A percentile compares a stretch with the other conserved stretches of the same genome.
Conservation (phyloP, 108 stramenopile genomes). For the Skeletonema tropicum region DNA sequence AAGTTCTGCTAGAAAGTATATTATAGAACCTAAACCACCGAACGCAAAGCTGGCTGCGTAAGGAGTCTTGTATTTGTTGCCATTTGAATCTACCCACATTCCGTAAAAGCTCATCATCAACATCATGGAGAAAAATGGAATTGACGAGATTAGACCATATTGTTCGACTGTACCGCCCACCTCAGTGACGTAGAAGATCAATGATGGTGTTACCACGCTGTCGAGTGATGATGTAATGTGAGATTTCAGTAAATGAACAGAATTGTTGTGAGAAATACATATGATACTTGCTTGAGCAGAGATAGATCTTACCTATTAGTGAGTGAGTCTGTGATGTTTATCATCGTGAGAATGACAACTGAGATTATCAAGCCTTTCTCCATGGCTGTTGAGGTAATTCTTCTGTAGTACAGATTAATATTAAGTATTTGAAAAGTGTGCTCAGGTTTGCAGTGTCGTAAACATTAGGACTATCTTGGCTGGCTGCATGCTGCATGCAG, state of each 20-base stretch:
- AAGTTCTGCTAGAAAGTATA: conserved; percentile 23
- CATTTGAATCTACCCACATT: conserved; percentile 26
- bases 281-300: too few species aligned
- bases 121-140: conserved; percentile 16
- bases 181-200: conserved; percentile 34
- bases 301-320: conserved; percentile 5
- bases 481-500: too few species aligned
- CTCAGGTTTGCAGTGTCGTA: background rate
- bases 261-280: too few species aligned
- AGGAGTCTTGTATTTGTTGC: conserved; percentile 24
- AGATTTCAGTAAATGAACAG: too few species aligned
- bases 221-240: background rate
- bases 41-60: conserved; percentile 15
- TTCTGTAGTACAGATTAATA: too few species aligned
- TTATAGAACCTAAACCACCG: conserved; percentile 14
- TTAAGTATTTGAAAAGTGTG: too few species aligned
- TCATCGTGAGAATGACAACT: conserved; percentile 3
- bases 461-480: too few species aligned
- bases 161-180: conserved; percentile 30
- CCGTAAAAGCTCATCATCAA: conserved; percentile 23
- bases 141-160: conserved; percentile 25
- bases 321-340: conserved; percentile 27
- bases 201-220: conserved; percentile 22
- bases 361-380: conserved; percentile 9
- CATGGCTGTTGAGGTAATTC: too few species aligned